phyloP scores from a whole-genome alignment of 2,329 filamentous ascomycete genomes.

The Phialophora chinensis region DNA sequence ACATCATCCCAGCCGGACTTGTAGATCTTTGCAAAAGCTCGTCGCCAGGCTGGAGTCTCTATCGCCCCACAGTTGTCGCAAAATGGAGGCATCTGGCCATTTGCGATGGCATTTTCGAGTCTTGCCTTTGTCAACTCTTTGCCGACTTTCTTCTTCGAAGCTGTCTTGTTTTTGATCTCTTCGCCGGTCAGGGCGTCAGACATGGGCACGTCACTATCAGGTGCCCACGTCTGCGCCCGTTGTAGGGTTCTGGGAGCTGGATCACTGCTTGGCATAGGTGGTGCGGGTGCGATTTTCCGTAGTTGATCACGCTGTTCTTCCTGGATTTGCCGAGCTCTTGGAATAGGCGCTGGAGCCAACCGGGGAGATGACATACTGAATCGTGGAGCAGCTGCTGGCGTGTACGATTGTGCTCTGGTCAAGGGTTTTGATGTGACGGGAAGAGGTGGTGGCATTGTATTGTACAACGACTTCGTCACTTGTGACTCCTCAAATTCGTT shows the following conservation, averaged over 20 bases:
- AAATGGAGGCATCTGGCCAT: slow-evolving; percentile 83
- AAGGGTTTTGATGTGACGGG: slow-evolving; percentile 25
- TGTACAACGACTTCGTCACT: slow-evolving; percentile 21
- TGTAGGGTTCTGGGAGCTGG: slow-evolving; percentile 53
- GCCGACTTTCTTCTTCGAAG: slow-evolving; percentile 68
- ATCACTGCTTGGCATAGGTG: slow-evolving; percentile 58
- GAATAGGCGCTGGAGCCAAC: slow-evolving; percentile 38
- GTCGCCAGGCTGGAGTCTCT: slow-evolving; percentile 94
- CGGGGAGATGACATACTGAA: slow-evolving; percentile 35
- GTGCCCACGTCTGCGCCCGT: slow-evolving; percentile 53
- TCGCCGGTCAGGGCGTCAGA: slow-evolving; percentile 48
- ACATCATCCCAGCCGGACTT: slow-evolving; percentile 72
- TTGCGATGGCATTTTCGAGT: slow-evolving; percentile 66
- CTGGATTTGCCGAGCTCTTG: slow-evolving; percentile 37
- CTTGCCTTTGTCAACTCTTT: slow-evolving; percentile 67
- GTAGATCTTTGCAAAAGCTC: slow-evolving; percentile 81
- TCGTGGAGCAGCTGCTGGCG: slow-evolving; percentile 25
- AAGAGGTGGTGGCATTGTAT: slow-evolving; percentile 34
- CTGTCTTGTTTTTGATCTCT: slow-evolving; percentile 52
- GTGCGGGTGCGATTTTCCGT: slow-evolving; percentile 35
- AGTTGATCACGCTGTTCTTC: slow-evolving; percentile 38
- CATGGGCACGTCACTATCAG: slow-evolving; percentile 51
- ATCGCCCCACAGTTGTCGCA: slow-evolving; percentile 94
- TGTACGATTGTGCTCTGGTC: slow-evolving; percentile 34
- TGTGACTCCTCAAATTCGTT: slow-evolving; percentile 23